Evolutionary conservation across 1,139 yeast species (phyloP), one percentile per base, ranked within the genome.

Genomic region (Suhomyces yuchorum): DNA sequence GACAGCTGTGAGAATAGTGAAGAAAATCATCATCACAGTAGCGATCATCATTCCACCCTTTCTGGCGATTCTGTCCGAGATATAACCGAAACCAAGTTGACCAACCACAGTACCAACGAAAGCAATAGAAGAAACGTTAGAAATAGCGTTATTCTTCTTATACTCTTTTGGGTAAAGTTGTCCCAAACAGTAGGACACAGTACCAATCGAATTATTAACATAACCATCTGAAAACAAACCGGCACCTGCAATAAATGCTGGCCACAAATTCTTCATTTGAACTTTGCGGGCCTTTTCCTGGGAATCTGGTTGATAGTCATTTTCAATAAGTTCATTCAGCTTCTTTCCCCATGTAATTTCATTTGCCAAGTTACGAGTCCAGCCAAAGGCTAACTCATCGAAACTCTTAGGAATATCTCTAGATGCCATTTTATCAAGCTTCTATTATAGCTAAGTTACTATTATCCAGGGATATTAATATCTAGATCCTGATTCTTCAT

Each of bases 1-100:
- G 15, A 56, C 97, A 3, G 96, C 81, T 62, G 88, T 82, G 52
- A 92, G 73, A 49, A 91, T 78, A 5, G 96, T 68, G 35, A 81
- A 81, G 42, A 74, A 53, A 12, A 78, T 68, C 53, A 77, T 67
- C 53, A 77, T 70, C 3, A 66, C 56, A 5, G 79, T 77, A 14
- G 80, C 80, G 38, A 67, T 61, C 23, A 77, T 65, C 60, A 77
- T 76, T 15, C 78, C 72, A 55, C 75, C 73, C 54, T 75, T 77
- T 59, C 82, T 66, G 28, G 78, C 79, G 51, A 77, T 61, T 48
- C 74, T 69, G 57, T 77, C 82, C 38, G 76, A 67, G 43, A 72
- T 62, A 38, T 76, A 55, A 11, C 82, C 82, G 54, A 77, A 66
- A 9, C 58, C 56, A 33, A 77, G 71, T 58, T 77, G 81, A 17